phyloP scores from a whole-genome alignment of 179 eudicot species.

The Silene coronaria region DNA sequence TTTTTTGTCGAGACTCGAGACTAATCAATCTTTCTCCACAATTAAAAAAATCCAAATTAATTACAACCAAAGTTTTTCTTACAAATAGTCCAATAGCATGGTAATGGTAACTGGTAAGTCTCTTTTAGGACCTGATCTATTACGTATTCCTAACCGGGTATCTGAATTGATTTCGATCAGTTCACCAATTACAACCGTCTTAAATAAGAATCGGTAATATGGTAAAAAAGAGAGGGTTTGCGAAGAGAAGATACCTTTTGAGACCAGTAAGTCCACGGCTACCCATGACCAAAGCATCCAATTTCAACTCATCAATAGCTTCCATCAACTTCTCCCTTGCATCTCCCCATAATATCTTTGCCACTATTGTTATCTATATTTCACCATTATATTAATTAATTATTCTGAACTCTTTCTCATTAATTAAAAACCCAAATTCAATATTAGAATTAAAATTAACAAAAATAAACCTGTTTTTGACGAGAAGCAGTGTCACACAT shows the following conservation, averaged over 20 bases:
- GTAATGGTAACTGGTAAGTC: too few relatives aligned
- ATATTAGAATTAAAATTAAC: too few relatives aligned
- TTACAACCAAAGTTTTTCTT: too few relatives aligned
- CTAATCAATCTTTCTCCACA: too few relatives aligned
- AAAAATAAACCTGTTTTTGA: constrained; percentile 45
- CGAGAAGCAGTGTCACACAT: constrained; percentile 42
- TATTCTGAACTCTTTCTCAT: background rate
- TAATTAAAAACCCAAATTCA: background rate
- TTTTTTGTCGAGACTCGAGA: too few relatives aligned
- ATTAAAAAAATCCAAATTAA: too few relatives aligned
- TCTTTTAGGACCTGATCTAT: too few relatives aligned
- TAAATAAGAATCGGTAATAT: background rate
- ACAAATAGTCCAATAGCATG: too few relatives aligned
- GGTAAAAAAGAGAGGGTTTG: background rate
- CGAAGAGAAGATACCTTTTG: constrained; percentile 46
- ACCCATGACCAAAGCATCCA: constrained; percentile 61
- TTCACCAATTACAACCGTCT: too few relatives aligned
- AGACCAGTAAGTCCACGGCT: constrained; percentile 77
- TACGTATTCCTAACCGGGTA: too few relatives aligned
- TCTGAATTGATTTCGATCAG: too few relatives aligned
- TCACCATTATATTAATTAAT: background rate
- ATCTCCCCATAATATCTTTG: constrained; percentile 85
- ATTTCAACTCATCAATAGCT: constrained; percentile 60
- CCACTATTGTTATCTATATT: constrained; percentile 43
- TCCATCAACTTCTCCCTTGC: constrained; percentile 80